Evolutionary conservation across 495 filamentous ascomycete genomes (phyloP).

Genomic region (Staphylotrichum longicolle): DNA sequence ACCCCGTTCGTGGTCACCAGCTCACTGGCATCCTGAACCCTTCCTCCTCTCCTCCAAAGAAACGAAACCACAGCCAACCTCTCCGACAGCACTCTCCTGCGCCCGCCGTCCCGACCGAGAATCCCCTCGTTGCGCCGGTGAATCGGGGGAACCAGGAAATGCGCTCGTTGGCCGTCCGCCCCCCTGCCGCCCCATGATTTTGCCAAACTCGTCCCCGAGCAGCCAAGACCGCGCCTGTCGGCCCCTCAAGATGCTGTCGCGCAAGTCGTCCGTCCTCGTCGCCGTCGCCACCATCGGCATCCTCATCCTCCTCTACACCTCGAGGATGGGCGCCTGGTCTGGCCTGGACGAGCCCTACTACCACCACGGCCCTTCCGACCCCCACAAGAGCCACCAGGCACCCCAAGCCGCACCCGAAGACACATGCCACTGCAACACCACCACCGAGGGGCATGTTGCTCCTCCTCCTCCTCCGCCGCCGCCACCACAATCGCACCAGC

Average conservation of each 20-base stretch:
- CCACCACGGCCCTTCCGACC: conserved; percentile 7
- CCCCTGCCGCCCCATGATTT: conserved; percentile 15
- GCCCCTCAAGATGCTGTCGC: conserved; percentile 27
- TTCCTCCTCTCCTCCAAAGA: too few relatives aligned
- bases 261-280: conserved; percentile 22
- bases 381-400: conserved; percentile 26
- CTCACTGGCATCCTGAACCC: too few relatives aligned
- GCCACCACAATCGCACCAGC: background rate
- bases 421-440: background rate
- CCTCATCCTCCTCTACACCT: conserved; percentile 31
- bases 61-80: too few relatives aligned
- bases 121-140: background rate
- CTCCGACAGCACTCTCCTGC: too few relatives aligned
- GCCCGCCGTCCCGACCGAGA: background rate
- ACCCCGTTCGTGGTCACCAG: too few relatives aligned
- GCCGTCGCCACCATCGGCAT: conserved; percentile 27
- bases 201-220: background rate
- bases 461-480: conserved; percentile 4
- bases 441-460: background rate
- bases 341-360: conserved; percentile 23
- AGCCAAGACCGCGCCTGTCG: background rate
- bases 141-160: conserved; percentile 5
- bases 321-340: conserved; percentile 31
- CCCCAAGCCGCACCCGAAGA: conserved; percentile 7
- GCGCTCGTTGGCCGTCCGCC: conserved; percentile 3